Conservation (phyloP, 78 protist genomes). For the Dictyostelium capitatum region DNA sequence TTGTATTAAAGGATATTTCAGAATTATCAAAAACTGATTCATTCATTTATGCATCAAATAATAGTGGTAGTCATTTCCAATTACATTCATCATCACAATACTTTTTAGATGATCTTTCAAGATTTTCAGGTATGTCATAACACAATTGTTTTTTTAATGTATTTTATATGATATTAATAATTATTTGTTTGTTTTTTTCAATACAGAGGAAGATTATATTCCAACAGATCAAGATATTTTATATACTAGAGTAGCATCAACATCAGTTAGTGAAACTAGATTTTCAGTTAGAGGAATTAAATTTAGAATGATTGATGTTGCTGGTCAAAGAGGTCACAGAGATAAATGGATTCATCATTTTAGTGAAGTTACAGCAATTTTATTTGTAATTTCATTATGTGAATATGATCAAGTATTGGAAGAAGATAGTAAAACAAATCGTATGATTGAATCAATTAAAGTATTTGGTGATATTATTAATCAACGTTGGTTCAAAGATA, state of each 20-base stretch:
- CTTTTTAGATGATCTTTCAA: constrained; percentile 17
- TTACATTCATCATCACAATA: constrained; percentile 64
- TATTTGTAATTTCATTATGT: constrained; percentile 82
- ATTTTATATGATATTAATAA: background rate
- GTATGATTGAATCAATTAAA: constrained; percentile 83
- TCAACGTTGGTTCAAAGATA: constrained; percentile 79
- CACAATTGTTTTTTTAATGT: background rate
- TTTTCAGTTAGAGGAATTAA: constrained; percentile 60
- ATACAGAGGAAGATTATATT: constrained; percentile 48
- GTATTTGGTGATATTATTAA: constrained; percentile 85
- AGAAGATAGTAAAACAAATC: constrained; percentile 84
- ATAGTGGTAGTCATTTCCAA: constrained; percentile 70
- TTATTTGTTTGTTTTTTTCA: constrained; percentile 25
- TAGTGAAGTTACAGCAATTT: constrained; percentile 87
- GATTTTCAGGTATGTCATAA: constrained; percentile 19
- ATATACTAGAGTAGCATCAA: constrained; percentile 85
- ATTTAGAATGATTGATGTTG: constrained; percentile 92
- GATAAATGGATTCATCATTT: constrained; percentile 94
- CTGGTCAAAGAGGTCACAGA: constrained; percentile 95
- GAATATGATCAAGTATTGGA: constrained; percentile 86
- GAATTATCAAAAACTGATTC: constrained; percentile 43
- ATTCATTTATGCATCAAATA: constrained; percentile 2
- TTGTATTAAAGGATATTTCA: background rate
- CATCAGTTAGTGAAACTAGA: constrained; percentile 81
- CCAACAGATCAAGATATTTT: constrained; percentile 90